A percentile compares a stretch with the other conserved stretches of the same genome.
Conservation (phyloP, 164 flowering plant genomes). For the Nelumbo lutea region DNA sequence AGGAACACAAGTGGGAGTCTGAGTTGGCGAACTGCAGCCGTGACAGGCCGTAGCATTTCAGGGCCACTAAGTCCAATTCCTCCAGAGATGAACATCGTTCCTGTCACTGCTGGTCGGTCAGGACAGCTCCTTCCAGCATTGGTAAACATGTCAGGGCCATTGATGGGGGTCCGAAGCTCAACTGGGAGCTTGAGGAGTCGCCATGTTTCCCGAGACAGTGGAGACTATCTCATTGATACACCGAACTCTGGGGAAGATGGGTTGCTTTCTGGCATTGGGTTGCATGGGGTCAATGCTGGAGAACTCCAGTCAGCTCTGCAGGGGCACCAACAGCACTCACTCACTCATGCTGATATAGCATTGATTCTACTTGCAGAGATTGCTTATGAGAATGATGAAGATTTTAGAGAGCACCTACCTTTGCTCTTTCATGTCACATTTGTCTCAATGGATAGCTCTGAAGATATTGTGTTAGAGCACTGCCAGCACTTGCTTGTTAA, state of each 20-base stretch:
- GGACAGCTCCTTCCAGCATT: slow-evolving; percentile 91
- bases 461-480: slow-evolving; percentile 93
- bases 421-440: slow-evolving; percentile 91
- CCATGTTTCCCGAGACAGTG: slow-evolving; percentile 95
- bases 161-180: slow-evolving; percentile 89
- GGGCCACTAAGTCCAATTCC: slow-evolving; percentile 95
- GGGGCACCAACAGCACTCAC: slow-evolving; percentile 91
- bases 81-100: slow-evolving; percentile 75
- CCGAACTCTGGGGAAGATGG: slow-evolving; percentile 95
- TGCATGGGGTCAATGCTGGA: slow-evolving; percentile 80
- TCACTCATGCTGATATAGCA: slow-evolving; percentile 97
- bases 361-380: slow-evolving; percentile 93
- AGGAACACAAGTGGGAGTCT: slow-evolving; percentile 89
- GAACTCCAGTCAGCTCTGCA: slow-evolving; percentile 96
- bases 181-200: slow-evolving; percentile 91
- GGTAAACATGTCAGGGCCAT: slow-evolving; percentile 95
- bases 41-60: slow-evolving; percentile 81
- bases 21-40: slow-evolving; percentile 91
- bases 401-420: slow-evolving; percentile 90
- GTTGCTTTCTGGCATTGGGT: slow-evolving; percentile 52
- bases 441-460: slow-evolving; percentile 99
- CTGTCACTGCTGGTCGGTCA: slow-evolving; percentile 74
- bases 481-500: slow-evolving; percentile 98
- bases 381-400: slow-evolving; percentile 98
- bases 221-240: slow-evolving; percentile 89